Base-by-base conservation (phyloP, 176 grass and related monocot species). In the Melocanna baccifera region DNA sequence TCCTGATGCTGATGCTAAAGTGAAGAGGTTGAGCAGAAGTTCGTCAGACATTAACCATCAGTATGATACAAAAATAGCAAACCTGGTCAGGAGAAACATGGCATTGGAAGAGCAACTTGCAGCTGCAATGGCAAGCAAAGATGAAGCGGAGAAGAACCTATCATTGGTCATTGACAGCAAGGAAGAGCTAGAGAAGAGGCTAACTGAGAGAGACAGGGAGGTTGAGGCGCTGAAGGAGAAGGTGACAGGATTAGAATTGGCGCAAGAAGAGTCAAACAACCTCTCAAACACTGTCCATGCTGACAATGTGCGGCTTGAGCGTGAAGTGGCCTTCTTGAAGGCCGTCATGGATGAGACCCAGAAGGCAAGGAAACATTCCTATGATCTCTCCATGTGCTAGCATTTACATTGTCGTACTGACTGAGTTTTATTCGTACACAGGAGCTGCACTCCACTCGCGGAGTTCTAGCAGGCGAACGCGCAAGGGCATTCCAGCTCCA, bases 301-400 rank as follows among this genome's bases (percentile, higher is more conserved):
- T n/a, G 93, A 96, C 30, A 99, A 96, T 81, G 93, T 96, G 83
- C 79, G 88, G 42, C 91, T 99, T 2, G 96, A 99, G 77, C 96
- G 92, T 7, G 93, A 99, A 48, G 96, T 99, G 56, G 93, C 96
- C 4, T 99, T 92, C 87, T 69, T 99, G 34, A 99, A 96, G 88
- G 93, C 93, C 3, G 85, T 98, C 51, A 79, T 91, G 87, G 96
- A 98, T 74, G 93, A 95, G 34, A 95, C 91, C 57, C 91, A 94
- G 86, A 95, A 98, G 96, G 96, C 88, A 85, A 89, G 77, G 62
- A 62, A 25, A 23, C 51, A 37, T 41, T 40, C 16, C 13, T 75
- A 9, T 12, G 19, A 5, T 52, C 48, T 46, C 8, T 22, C 29
- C 30, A 13, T 39, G 0, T 30, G n/a, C n/a, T 78, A 25, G 9